These are phyloP conservation scores for Fusarium tjaetaba DNA, from an alignment of 2,329 filamentous ascomycete genomes.

Conservation along the genomic window DNA sequence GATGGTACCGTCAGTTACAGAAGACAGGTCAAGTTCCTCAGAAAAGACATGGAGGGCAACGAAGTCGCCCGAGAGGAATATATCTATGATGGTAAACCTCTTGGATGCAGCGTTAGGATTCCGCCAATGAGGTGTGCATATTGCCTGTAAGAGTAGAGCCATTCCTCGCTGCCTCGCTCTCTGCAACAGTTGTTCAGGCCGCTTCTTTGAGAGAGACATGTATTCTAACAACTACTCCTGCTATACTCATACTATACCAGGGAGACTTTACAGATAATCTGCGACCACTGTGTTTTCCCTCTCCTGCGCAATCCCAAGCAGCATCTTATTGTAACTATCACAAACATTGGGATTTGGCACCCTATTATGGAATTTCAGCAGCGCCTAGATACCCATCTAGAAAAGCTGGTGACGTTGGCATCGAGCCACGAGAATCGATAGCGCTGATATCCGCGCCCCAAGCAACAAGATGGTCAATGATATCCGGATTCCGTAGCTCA, in stretches of 20 bases:
- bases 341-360: not conserved
- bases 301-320: not conserved
- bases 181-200: too few relatives aligned
- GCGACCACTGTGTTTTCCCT: not conserved
- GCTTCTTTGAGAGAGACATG: not conserved
- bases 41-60: not conserved
- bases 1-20: not conserved
- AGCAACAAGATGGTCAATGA: fast-evolving
- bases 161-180: too few relatives aligned
- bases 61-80: not conserved
- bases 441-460: not conserved
- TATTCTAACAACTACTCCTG: fast-evolving
- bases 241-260: fast-evolving
- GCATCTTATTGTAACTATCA: not conserved
- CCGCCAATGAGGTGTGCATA: conserved; percentile 7
- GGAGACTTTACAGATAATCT: not conserved
- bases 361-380: not conserved
- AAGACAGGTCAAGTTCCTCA: not conserved
- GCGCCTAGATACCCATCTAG: fast-evolving
- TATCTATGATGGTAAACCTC: conserved; percentile 3
- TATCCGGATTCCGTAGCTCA: fast-evolving
- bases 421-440: fast-evolving
- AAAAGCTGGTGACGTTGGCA: fast-evolving
- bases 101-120: not conserved
- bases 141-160: not conserved